Percentiles rank a stretch among this genome's conserved stretches.
Conservation (phyloP, 1,284 basidiomycete species). For the Ustilago hordei region DNA sequence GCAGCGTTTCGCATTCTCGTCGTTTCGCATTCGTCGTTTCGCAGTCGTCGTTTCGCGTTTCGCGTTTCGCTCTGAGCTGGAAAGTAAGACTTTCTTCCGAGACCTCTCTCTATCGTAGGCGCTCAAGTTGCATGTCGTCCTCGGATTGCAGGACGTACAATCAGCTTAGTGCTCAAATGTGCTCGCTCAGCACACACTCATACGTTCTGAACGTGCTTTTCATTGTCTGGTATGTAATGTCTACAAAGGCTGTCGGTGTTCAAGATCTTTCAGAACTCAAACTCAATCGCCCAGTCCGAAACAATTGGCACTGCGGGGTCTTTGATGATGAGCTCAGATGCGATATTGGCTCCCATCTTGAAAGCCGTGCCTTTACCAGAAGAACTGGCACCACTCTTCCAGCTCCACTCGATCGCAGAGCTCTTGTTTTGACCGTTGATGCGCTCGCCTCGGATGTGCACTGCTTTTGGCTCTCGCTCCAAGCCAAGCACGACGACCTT, state of each 20-base stretch:
- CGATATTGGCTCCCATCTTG: slow-evolving; percentile 28
- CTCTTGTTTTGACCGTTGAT: slow-evolving; percentile 15
- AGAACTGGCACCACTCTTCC: slow-evolving; percentile 43
- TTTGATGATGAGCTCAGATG: slow-evolving; percentile 60
- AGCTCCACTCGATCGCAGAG: slow-evolving; percentile 44
- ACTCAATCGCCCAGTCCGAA: slow-evolving; percentile 58
- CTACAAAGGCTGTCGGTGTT: neutral
- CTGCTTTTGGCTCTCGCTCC: slow-evolving; percentile 41
- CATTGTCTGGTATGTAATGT: neutral
- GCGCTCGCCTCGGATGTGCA: slow-evolving; percentile 35
- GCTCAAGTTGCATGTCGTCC: neutral
- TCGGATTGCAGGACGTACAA: neutral
- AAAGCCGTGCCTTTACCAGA: slow-evolving; percentile 30
- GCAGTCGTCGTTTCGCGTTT: neutral
- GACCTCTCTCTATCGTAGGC: neutral
- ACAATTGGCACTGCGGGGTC: slow-evolving; percentile 57
- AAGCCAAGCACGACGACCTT: slow-evolving; percentile 64
- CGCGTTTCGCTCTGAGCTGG: neutral
- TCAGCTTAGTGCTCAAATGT: neutral
- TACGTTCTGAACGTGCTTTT: neutral
- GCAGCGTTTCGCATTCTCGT: neutral
- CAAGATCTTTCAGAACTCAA: slow-evolving; percentile 29
- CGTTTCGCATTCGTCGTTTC: too few relatives aligned
- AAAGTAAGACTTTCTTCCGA: neutral
- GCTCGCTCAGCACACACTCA: neutral